Base-by-base conservation (phyloP, 2,329 filamentous ascomycete genomes). In the Decorospora gaudefroyi region DNA sequence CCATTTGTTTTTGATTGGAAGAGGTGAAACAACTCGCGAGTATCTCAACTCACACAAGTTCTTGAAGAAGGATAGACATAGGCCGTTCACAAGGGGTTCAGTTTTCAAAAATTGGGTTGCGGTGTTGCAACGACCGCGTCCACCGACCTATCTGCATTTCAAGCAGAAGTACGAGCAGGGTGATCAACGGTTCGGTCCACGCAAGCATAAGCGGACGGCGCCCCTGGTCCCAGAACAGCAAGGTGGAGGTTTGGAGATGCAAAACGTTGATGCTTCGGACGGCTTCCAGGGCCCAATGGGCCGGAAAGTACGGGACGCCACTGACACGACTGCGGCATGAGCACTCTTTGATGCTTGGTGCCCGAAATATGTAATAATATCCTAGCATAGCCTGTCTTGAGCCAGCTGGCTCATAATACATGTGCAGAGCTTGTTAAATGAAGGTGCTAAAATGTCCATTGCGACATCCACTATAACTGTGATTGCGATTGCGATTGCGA, bases 21-120 rank as follows among this genome's bases (percentile, higher is more conserved):
- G 92, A 21, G 93, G 92, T 34, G 92, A 99, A 75, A 99, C 92
- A 0, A 99, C 93, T 1, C 81, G 93, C 57, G 93, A 99, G 72
- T 96, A 96, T 69, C 83, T 99, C 54, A 96, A 95, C 72, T 91
- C 88, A 4, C 90, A 96, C 72, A 97, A 97, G 71, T 97, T 99
- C 68, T 76, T 86, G 52, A 95, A 93, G 73, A 86, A 87, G 59
- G 92, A 99, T 68, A 84, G 93, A 9, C 95, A 96, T 71, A 80
- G 91, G 29, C 90, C 93, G 1, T 99, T 95, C 61, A 91, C 84
- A 1, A 90, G 95, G 64, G 85, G 84, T 23, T 86, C 76, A 55
- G 75, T 86, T 33, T 70, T 87, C 62, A 85, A 80, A 62, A 99
- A 99, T 70, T 90, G 88, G 80, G 71, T 88, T 25, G 80, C 85